Evolutionary conservation across 345 rosid species (phyloP).

Genomic region (Triadica sebifera): DNA sequence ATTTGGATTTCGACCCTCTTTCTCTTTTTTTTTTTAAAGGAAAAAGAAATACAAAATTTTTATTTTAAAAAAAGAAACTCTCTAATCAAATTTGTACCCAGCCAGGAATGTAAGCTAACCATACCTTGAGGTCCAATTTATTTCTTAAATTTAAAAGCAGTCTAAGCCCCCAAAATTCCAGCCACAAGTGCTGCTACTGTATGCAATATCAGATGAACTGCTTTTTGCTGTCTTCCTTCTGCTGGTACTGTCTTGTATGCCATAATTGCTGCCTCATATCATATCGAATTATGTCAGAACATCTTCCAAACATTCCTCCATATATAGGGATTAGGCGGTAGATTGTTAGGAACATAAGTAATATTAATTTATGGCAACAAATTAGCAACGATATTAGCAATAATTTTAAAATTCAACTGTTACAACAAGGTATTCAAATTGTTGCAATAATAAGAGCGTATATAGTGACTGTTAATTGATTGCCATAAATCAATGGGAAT

Average conservation of each 20-base stretch:
- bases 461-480: too few species aligned
- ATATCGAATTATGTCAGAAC: background rate
- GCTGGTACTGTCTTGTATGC: slow-evolving; percentile 48
- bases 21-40: background rate
- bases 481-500: too few species aligned
- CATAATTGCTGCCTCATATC: slow-evolving; percentile 42
- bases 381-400: too few species aligned
- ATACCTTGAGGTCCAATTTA: slow-evolving; percentile 23
- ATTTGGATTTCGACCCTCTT: background rate
- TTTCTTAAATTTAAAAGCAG: slow-evolving; percentile 43
- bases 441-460: too few species aligned
- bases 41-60: background rate
- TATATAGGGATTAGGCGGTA: too few species aligned
- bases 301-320: too few species aligned
- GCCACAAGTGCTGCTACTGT: slow-evolving; percentile 36
- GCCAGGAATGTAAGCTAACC: slow-evolving; percentile 50
- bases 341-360: too few species aligned
- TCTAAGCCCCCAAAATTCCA: slow-evolving; percentile 40
- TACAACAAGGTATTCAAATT: too few species aligned
- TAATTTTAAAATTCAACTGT: too few species aligned
- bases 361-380: background rate
- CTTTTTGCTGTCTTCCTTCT: slow-evolving; percentile 28
- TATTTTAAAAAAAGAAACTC: background rate
- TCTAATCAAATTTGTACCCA: slow-evolving; percentile 40
- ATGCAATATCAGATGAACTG: slow-evolving; percentile 37